Conservation (phyloP, 441 rosid genomes). For the Jatropha multifida region DNA sequence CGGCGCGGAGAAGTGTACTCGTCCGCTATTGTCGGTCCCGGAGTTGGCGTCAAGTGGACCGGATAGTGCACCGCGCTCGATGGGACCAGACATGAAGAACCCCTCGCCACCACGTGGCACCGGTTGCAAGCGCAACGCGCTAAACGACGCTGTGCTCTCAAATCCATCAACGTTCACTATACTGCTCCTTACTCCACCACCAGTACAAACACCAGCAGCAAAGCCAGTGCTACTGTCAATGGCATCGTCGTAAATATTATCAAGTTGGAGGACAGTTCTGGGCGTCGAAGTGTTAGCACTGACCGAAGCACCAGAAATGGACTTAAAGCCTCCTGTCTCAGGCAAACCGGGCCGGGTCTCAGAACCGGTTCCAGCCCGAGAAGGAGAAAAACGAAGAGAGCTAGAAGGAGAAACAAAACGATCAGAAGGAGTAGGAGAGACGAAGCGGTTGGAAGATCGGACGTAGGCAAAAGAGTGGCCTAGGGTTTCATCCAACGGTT, state of each 20-base stretch:
- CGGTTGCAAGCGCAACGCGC: constrained; percentile 84
- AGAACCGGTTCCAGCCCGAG: constrained; percentile 40
- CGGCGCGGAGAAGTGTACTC: constrained; percentile 87
- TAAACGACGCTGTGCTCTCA: constrained; percentile 87
- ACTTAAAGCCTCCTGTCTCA: constrained; percentile 56
- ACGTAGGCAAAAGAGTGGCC: constrained; percentile 93
- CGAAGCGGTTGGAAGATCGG: constrained; percentile 76
- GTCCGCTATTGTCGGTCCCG: constrained; percentile 44
- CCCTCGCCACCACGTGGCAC: constrained; percentile 69
- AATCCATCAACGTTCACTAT: constrained; percentile 66
- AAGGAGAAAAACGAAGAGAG: constrained; percentile 83
- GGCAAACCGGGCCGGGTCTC: constrained; percentile 23
- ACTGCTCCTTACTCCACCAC: constrained; percentile 48
- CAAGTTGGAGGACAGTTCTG: constrained; percentile 74
- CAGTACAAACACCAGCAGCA: constrained; percentile 22
- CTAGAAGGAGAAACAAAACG: constrained; percentile 81
- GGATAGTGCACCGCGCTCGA: constrained; percentile 70
- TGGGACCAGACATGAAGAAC: constrained; percentile 82
- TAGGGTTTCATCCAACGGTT: constrained; percentile 83
- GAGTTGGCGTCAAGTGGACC: constrained; percentile 62
- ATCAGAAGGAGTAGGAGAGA: constrained; percentile 74
- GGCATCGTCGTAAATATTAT: constrained; percentile 77
- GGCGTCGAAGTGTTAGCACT: constrained; percentile 88
- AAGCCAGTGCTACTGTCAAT: constrained; percentile 37
- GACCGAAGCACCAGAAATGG: constrained; percentile 93